phyloP scores from a whole-genome alignment of 2,329 filamentous ascomycete genomes.

The Aspergillus hiratsukae region DNA sequence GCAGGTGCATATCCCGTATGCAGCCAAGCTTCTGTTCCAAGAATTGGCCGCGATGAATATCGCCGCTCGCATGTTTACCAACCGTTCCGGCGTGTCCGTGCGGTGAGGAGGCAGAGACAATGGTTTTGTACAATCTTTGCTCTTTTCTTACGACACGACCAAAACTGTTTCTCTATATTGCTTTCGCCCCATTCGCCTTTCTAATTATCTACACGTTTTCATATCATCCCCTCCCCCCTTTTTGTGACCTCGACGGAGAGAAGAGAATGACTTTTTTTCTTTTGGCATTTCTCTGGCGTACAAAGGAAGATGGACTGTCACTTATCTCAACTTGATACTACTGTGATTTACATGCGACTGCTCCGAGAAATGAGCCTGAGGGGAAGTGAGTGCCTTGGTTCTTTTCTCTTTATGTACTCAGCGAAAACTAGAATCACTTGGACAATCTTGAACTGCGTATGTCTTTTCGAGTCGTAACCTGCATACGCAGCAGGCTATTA shows the following conservation, averaged over 20 bases:
- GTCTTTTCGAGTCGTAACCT: not conserved
- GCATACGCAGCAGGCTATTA: not conserved
- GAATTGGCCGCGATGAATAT: slow-evolving; percentile 98
- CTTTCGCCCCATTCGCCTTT: not conserved
- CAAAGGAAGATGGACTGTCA: slow-evolving; percentile 14
- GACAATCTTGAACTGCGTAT: not conserved
- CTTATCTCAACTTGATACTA: slow-evolving; percentile 5
- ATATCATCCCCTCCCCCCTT: not conserved
- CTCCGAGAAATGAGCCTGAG: not conserved
- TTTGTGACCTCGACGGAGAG: slow-evolving; percentile 13
- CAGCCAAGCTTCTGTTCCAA: slow-evolving; percentile 96
- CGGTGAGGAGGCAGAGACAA: slow-evolving; percentile 24
- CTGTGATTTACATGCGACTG: slow-evolving; percentile 3
- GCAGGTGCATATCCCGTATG: slow-evolving; percentile 96
- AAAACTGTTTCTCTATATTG: slow-evolving; percentile 3
- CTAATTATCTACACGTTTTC: not conserved
- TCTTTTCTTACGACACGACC: slow-evolving; percentile 2
- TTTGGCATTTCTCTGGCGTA: slow-evolving; percentile 25
- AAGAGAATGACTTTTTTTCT: slow-evolving; percentile 7
- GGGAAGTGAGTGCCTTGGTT: not conserved
- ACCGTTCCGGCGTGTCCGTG: slow-evolving; percentile 46
- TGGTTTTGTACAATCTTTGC: slow-evolving; percentile 1
- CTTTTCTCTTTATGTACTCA: not conserved
- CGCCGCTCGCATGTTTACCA: slow-evolving; percentile 93
- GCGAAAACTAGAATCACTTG: not conserved